Base-by-base conservation (phyloP, 1,284 basidiomycete species). In the Gomphus bonarii region DNA sequence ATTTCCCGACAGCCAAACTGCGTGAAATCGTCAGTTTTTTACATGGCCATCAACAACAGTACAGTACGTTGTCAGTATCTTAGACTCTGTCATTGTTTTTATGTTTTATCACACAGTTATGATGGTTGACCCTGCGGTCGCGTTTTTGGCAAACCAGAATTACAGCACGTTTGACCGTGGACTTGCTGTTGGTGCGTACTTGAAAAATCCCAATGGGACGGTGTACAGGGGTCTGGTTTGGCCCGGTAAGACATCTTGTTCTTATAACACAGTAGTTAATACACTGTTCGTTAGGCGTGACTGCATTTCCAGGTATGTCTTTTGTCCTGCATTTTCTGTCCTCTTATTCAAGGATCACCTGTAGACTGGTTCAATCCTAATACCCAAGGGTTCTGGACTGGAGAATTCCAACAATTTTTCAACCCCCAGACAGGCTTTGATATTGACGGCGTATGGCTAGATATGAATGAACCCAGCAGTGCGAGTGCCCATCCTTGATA, bases 81-180 rank as follows among this genome's bases (percentile, higher is more conserved):
- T 1, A 18, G 47, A n/a, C n/a, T n/a, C n/a, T 42, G 11, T 20
- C 47, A 20, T 47, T 20, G 55, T 25, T 12, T 25, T 31, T n/a
- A n/a, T n/a, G 31, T 30, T 49, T 44, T 43, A 8, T 25, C 25
- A 2, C 54, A 3, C 60, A 84, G 82, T 86, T 25, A 65, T 86
- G 48, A 88, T 87, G 84, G 84, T 82, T 2, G 85, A 88, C 65
- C 85, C 85, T n/a, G 84, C 84, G 2, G 73, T 85, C 0, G 81
- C 75, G 0, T 79, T 77, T 58, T 63, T 75, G 10, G 75, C 79
- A 0, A 71, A 69, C 18, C 67, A 75, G 48, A 72, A 66, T 31
- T 85, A 86, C 60, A 73, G 68, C 2, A 67, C 83, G 0, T 87
- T 78, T 61, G 73, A 81, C 54, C 73, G 78, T 35, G 85, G 85